Percentiles rank a stretch among this genome's conserved stretches.
Evolutionary conservation across 257 asterid species (phyloP).

Genomic region (Perilla frutescens): DNA sequence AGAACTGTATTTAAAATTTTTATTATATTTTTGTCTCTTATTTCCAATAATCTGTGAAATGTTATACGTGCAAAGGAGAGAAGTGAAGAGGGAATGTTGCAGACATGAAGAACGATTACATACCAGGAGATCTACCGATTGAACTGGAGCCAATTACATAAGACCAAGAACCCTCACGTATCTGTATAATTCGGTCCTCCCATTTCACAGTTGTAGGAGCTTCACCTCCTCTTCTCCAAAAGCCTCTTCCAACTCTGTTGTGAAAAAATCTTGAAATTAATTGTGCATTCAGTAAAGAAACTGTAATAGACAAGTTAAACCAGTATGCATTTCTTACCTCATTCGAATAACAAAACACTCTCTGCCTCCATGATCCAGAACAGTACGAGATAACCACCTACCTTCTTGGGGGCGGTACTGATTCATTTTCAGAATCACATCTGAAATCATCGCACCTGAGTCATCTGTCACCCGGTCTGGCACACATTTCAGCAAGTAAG

Average conservation of each 20-base stretch:
- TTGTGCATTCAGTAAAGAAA: not conserved
- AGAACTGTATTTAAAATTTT: not conserved
- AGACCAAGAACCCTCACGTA: slow-evolving; percentile 91
- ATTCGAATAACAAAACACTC: slow-evolving; percentile 86
- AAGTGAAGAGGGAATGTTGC: not conserved
- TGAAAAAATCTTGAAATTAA: slow-evolving; percentile 11
- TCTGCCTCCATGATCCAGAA: slow-evolving; percentile 88
- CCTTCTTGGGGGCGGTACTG: slow-evolving; percentile 88
- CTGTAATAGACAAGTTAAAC: slow-evolving; percentile 5
- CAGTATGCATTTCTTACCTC: slow-evolving; percentile 52
- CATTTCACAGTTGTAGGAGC: slow-evolving; percentile 77
- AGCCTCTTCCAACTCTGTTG: slow-evolving; percentile 79
- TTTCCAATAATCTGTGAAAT: not conserved
- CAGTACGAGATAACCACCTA: slow-evolving; percentile 90
- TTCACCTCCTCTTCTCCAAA: slow-evolving; percentile 95
- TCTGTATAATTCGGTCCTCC: slow-evolving; percentile 80
- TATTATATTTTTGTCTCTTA: not conserved
- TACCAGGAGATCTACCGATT: slow-evolving; percentile 91
- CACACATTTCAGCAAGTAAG: slow-evolving; percentile 86
- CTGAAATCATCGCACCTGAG: slow-evolving; percentile 94
- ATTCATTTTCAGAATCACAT: slow-evolving; percentile 81
- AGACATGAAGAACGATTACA: slow-evolving; percentile 31
- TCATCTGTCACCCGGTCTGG: slow-evolving; percentile 92
- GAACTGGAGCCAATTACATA: slow-evolving; percentile 78
- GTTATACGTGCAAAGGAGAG: not conserved